Evolutionary conservation across 805 yeast species (phyloP).

Genomic region (Jamesozyma piceae): DNA sequence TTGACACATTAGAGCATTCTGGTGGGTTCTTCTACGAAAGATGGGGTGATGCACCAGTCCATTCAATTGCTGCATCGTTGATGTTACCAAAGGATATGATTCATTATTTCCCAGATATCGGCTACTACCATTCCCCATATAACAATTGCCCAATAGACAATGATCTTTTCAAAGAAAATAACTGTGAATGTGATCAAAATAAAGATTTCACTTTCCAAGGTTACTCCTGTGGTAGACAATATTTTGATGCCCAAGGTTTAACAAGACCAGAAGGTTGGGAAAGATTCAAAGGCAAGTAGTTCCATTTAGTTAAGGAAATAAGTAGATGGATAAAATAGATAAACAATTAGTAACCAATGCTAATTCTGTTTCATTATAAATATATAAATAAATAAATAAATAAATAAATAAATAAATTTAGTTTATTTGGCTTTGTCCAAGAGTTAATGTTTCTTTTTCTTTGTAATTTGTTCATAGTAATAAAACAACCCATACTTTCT

Average conservation of each 20-base stretch:
- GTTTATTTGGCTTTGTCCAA: no score
- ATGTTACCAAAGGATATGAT: constrained; percentile 55
- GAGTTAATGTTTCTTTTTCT: no score
- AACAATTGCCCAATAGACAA: constrained; percentile 68
- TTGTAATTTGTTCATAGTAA: no score
- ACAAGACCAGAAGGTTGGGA: constrained; percentile 60
- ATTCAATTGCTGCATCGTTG: constrained; percentile 69
- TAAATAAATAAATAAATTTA: no score
- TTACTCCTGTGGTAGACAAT: constrained; percentile 60
- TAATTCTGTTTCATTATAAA: no score
- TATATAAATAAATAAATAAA: no score
- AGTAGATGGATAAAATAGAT: no score
- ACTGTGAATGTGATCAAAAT: constrained; percentile 65
- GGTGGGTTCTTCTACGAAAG: constrained; percentile 82
- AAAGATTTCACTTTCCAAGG: constrained; percentile 66
- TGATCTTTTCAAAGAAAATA: constrained; percentile 43
- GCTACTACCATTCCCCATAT: constrained; percentile 70
- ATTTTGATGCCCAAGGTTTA: constrained; percentile 41
- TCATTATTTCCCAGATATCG: constrained; percentile 72
- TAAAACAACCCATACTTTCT: no score
- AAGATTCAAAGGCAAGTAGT: constrained; percentile 11
- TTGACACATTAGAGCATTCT: constrained; percentile 48
- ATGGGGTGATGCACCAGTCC: constrained; percentile 91
- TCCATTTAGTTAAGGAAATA: no score
- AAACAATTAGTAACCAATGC: background rate